phyloP scores from a whole-genome alignment of 1,284 basidiomycete genomes.

The Austroboletus rostrupii region DNA sequence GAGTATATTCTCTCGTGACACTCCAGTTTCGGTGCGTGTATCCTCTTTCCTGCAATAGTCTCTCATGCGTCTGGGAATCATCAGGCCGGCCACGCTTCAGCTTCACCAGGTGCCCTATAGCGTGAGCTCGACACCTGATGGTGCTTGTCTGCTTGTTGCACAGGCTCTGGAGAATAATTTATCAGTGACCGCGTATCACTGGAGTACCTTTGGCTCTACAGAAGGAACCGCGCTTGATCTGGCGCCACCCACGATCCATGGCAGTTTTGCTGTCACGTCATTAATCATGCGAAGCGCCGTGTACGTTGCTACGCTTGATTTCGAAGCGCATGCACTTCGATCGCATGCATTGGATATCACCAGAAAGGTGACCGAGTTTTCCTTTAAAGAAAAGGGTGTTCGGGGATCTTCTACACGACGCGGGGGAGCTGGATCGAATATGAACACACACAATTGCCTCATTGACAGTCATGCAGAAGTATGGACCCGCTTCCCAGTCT shows the following conservation, averaged over 20 bases:
- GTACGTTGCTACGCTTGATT: conserved; percentile 41
- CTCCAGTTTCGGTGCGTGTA: conserved; percentile 45
- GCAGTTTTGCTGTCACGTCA: conserved; percentile 37
- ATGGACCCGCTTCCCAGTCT: conserved; percentile 61
- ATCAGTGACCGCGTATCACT: conserved; percentile 21
- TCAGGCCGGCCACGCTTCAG: conserved; percentile 21
- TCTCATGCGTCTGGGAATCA: neutral
- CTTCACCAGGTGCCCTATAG: conserved; percentile 16
- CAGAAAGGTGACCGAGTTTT: conserved; percentile 50
- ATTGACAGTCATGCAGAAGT: conserved; percentile 58
- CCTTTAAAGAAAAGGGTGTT: conserved; percentile 40
- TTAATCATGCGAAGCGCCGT: conserved; percentile 38
- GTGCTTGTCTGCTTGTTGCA: conserved; percentile 43
- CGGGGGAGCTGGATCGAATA: conserved; percentile 7
- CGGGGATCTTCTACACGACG: conserved; percentile 14
- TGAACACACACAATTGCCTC: conserved; percentile 42
- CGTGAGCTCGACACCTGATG: conserved; percentile 45
- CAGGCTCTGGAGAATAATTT: conserved; percentile 23
- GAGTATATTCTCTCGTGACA: conserved; percentile 49
- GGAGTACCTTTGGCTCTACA: conserved; percentile 21
- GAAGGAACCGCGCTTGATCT: conserved; percentile 19
- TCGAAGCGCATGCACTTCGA: conserved; percentile 24
- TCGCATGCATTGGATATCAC: conserved; percentile 51
- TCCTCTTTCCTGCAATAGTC: neutral
- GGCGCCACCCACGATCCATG: neutral